phyloP scores from a whole-genome alignment of 257 asterid genomes.

The Solanum chaucha region DNA sequence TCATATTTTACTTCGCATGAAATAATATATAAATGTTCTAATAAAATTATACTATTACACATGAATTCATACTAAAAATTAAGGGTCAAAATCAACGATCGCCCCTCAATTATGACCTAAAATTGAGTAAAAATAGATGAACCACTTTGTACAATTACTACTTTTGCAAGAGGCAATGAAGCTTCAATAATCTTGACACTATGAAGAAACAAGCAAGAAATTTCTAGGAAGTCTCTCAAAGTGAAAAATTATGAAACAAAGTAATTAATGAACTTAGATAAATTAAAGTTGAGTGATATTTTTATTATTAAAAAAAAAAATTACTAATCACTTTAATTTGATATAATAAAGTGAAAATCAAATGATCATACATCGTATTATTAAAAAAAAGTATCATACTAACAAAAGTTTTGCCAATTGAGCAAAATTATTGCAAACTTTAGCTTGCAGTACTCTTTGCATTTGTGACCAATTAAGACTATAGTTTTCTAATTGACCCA shows the following conservation, averaged over 20 bases:
- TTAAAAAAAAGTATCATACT: background rate
- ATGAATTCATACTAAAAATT: background rate
- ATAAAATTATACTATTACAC: background rate
- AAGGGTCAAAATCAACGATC: background rate
- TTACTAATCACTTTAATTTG: background rate
- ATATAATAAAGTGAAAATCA: background rate
- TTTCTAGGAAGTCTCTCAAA: background rate
- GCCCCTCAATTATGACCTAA: background rate
- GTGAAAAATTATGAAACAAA: background rate
- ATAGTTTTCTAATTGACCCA: slow-evolving; percentile 7
- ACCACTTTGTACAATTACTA: background rate
- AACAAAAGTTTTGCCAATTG: background rate
- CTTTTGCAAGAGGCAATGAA: background rate
- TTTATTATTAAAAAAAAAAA: background rate
- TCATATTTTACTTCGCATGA: background rate
- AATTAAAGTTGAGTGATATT: background rate
- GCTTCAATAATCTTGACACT: background rate
- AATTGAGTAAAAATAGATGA: background rate
- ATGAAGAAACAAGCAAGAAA: background rate
- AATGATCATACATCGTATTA: background rate
- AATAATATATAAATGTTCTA: background rate
- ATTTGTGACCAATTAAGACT: background rate
- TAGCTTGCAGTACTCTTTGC: background rate
- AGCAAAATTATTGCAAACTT: background rate
- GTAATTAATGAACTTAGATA: background rate